Base-by-base conservation (phyloP, 495 filamentous ascomycete genomes). In the Penicillium steckii region DNA sequence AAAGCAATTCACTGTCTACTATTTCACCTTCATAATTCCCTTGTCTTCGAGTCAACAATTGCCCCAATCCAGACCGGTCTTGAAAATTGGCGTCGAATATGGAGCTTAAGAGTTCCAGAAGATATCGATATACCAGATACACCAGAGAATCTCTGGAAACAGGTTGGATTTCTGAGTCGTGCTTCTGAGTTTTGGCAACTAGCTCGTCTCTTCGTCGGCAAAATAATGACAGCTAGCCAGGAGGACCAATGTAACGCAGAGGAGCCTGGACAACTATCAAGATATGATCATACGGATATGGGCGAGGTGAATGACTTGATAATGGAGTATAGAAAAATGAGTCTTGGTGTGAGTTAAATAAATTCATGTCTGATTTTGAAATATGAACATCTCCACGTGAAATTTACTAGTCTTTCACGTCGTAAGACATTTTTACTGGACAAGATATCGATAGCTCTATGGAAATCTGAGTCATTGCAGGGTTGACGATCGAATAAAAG, bases 211-310 rank as follows among this genome's bases (percentile, higher is more conserved):
- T 58, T 64, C 13, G 44, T 56, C 0, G 46, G 47, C 8, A 59
- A 55, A 32, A 60, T 68, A 8, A 56, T 46, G 25, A 44, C 46
- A 9, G 27, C 30, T 3, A 48, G 8, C 18, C 25, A 52, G 5
- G 48, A 50, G 2, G 53, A 61, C 5, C 18, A 40, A 8, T 9
- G 26, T 8, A 41, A 47, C 25, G 21, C 23, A 15, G 47, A 53
- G 4, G 25, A 32, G 13, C 35, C 9, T 13, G 2, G 19, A 8
- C 43, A 32, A 10, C 27, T 47, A 17, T 44, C 35, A 27, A 43
- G 60, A 50, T 69, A 64, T 32, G 62, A 66, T 33, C 60, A 68
- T 48, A 60, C 56, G 1, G 66, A 66, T 48, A 66, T 69, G 61
- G 53, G 37, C 10, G 60, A 62, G 40, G 63, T 69, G n/a, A 64